Conservation (phyloP, 2,329 filamentous ascomycete species). For the Sclerotinia trifoliorum region DNA sequence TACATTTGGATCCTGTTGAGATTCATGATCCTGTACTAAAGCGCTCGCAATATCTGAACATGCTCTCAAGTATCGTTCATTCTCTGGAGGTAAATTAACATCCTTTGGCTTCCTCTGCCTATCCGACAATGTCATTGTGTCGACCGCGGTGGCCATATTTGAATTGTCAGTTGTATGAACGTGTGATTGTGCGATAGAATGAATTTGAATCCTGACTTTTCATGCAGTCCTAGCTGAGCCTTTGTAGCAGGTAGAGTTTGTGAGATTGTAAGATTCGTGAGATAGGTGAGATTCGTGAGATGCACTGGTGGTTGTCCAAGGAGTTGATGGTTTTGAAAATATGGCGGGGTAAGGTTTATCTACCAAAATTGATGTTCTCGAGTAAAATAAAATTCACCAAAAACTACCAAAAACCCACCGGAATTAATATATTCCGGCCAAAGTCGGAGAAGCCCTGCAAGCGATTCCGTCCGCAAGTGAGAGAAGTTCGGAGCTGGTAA, state of each 20-base stretch:
- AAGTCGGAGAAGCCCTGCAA: constrained; percentile 18
- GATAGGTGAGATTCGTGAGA: background rate
- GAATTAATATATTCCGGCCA: constrained; percentile 9
- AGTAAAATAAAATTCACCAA: constrained; percentile 15
- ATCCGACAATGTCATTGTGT: constrained; percentile 56
- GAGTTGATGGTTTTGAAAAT: background rate
- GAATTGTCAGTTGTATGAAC: background rate
- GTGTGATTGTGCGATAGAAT: background rate
- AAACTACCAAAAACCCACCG: background rate
- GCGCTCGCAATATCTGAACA: constrained; percentile 94
- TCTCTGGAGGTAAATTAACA: constrained; percentile 79
- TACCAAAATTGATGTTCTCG: background rate
- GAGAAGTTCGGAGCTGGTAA: constrained; percentile 14
- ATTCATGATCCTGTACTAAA: constrained; percentile 91
- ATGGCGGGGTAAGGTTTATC: constrained; percentile 3
- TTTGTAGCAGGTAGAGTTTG: background rate
- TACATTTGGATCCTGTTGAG: constrained; percentile 68
- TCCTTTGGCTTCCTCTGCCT: constrained; percentile 62
- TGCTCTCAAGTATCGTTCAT: constrained; percentile 88
- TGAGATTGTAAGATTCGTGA: background rate
- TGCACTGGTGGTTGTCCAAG: too few relatives aligned
- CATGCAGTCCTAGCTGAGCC: too few relatives aligned
- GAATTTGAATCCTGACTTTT: background rate
- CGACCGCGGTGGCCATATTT: constrained; percentile 59
- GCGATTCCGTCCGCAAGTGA: constrained; percentile 20